Conservation (phyloP, 768 basidiomycete genomes). For the Lactifluus piperatus region DNA sequence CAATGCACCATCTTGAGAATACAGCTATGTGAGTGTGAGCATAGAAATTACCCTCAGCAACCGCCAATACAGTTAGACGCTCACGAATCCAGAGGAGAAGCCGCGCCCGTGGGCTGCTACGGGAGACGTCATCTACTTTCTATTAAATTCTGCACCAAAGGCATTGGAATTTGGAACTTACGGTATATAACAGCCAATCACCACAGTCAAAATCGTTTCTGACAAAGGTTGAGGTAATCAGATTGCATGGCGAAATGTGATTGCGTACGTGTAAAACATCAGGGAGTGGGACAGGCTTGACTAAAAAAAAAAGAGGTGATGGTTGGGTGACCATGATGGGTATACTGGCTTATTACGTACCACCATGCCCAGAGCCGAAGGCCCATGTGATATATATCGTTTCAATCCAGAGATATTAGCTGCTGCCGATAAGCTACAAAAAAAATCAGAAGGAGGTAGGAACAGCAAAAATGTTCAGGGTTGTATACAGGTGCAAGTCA, state of each 20-base stretch:
- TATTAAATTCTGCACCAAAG: neutral
- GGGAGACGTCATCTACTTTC: conserved; percentile 1
- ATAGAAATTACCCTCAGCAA: neutral
- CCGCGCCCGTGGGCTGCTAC: conserved; percentile 7
- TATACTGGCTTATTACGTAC: conserved; percentile 31
- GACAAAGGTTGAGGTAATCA: conserved; percentile 3
- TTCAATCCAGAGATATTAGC: conserved; percentile 46
- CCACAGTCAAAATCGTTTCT: conserved; percentile 71
- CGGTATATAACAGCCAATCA: conserved; percentile 75
- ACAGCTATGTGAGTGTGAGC: conserved; percentile 7
- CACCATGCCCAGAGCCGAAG: conserved; percentile 50
- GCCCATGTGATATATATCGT: conserved; percentile 26
- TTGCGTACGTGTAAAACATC: conserved; percentile 65
- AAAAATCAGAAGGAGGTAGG: conserved; percentile 12
- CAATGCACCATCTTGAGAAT: conserved; percentile 11
- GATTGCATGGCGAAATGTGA: neutral
- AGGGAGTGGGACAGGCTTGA: conserved; percentile 74
- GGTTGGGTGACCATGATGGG: neutral
- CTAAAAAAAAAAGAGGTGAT: conserved; percentile 27
- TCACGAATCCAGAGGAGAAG: conserved; percentile 11
- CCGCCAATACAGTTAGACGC: neutral
- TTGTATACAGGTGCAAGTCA: conserved; percentile 59
- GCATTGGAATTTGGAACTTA: conserved; percentile 27
- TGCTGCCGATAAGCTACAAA: conserved; percentile 47
- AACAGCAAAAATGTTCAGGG: neutral